These are phyloP conservation scores for Epicoccum sorghinum DNA, from an alignment of 2,329 filamentous ascomycete species.

Conservation along the genomic window DNA sequence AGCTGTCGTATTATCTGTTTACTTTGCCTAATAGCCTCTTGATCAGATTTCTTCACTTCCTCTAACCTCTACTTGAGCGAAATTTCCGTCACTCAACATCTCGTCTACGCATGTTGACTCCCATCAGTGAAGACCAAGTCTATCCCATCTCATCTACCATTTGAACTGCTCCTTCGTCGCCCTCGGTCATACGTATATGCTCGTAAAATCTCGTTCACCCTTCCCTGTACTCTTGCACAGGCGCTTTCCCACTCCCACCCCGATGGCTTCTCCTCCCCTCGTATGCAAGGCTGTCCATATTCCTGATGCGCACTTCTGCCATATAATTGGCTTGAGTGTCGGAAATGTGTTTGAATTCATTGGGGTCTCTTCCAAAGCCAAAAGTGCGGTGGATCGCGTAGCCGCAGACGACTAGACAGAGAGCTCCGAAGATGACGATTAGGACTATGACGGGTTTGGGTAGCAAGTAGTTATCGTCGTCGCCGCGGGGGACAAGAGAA, in stretches of 20 bases:
- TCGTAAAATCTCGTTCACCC: background rate
- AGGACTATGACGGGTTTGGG: constrained; percentile 27
- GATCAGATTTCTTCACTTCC: no score
- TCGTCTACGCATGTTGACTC: no score
- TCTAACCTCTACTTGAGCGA: no score
- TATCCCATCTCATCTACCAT: no score
- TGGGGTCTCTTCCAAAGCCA: constrained; percentile 16
- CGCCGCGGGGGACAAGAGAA: constrained; percentile 7
- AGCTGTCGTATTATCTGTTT: no score
- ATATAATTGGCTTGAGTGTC: constrained; percentile 30
- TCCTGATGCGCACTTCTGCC: constrained; percentile 26
- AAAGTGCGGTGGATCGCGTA: constrained; percentile 27
- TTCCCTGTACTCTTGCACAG: background rate
- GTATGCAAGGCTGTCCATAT: constrained; percentile 19
- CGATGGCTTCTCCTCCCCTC: constrained; percentile 16
- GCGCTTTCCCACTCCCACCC: constrained; percentile 1
- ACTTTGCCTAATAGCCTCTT: no score
- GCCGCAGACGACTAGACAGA: constrained; percentile 22
- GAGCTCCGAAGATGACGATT: constrained; percentile 26
- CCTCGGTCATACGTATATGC: no score
- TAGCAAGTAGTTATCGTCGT: constrained; percentile 19
- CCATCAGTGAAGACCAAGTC: no score
- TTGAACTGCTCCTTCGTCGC: no score
- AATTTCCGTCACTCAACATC: no score
- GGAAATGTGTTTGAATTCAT: constrained; percentile 17